Percentiles rank a stretch among this genome's conserved stretches.
phyloP scores from a whole-genome alignment of 73 alveolate species.

The Tetrahymena elliotti region DNA sequence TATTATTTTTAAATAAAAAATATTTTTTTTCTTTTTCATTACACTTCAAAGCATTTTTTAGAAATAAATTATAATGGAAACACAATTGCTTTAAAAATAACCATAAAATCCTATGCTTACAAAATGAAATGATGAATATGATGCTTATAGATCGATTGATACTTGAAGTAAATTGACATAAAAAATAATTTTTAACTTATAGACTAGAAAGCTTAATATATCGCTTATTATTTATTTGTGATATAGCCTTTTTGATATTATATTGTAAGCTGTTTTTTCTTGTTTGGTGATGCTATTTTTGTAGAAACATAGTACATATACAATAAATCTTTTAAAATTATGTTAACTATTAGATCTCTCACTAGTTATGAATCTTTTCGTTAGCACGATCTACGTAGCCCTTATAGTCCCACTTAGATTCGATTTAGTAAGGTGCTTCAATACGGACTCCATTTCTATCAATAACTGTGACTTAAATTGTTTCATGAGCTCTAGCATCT shows the following conservation, averaged over 20 bases:
- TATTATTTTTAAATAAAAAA: neutral
- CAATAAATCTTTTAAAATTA: neutral
- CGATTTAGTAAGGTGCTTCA: conserved; percentile 24
- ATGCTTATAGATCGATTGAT: neutral
- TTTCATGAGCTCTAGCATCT: conserved; percentile 45
- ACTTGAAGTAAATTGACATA: neutral
- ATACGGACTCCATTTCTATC: conserved; percentile 14
- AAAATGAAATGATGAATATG: neutral
- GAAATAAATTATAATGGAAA: neutral
- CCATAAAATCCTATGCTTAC: neutral
- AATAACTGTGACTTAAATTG: conserved; percentile 9
- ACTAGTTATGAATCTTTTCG: conserved; percentile 37
- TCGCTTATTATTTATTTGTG: neutral
- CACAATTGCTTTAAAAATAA: neutral
- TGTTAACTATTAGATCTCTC: conserved; percentile 5
- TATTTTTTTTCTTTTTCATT: neutral
- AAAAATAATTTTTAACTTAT: too few species aligned
- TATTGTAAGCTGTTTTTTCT: neutral
- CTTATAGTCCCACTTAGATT: conserved; percentile 26
- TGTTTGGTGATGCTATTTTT: neutral
- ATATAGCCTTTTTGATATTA: too few species aligned
- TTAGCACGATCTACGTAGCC: conserved; percentile 22
- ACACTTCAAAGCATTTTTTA: neutral
- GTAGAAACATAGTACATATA: neutral
- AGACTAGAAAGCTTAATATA: neutral